Percentiles rank a stretch among this genome's conserved stretches.
Evolutionary conservation across 148 eudicot genomes (phyloP).

Genomic region (Polygonum aviculare): DNA sequence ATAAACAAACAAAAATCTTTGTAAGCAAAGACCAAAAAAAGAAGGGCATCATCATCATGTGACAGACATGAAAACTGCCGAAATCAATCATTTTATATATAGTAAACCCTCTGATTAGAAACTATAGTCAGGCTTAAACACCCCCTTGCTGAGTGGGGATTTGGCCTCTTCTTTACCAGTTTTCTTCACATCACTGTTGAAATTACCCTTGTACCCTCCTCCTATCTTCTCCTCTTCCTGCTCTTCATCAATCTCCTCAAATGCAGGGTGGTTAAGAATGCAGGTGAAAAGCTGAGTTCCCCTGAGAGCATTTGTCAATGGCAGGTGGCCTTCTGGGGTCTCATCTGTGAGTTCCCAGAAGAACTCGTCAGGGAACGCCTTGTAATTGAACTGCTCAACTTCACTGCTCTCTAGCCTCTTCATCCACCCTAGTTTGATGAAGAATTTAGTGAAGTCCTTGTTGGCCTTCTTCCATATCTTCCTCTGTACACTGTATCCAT

Average conservation of each 20-base stretch:
- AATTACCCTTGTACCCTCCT: neutral
- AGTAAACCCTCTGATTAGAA: slow-evolving; percentile 25
- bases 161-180: slow-evolving; percentile 14
- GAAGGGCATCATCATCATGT: neutral
- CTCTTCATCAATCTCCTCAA: slow-evolving; percentile 31
- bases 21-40: neutral
- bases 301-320: slow-evolving; percentile 84
- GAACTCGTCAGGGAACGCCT: slow-evolving; percentile 74
- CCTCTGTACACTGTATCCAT: slow-evolving; percentile 80
- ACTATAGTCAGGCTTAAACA: slow-evolving; percentile 58
- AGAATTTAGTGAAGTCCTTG: slow-evolving; percentile 57
- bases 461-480: slow-evolving; percentile 46
- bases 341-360: slow-evolving; percentile 53
- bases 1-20: slow-evolving; percentile 3
- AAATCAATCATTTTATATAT: neutral
- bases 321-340: slow-evolving; percentile 82
- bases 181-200: neutral
- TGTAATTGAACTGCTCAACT: slow-evolving; percentile 71
- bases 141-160: slow-evolving; percentile 23
- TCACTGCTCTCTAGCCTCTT: slow-evolving; percentile 70
- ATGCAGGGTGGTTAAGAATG: slow-evolving; percentile 73
- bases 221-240: slow-evolving; percentile 19
- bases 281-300: slow-evolving; percentile 67
- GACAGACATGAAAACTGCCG: neutral
- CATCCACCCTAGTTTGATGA: slow-evolving; percentile 87